Conservation (phyloP, 2,329 filamentous ascomycete species). For the Metarhizium album region DNA sequence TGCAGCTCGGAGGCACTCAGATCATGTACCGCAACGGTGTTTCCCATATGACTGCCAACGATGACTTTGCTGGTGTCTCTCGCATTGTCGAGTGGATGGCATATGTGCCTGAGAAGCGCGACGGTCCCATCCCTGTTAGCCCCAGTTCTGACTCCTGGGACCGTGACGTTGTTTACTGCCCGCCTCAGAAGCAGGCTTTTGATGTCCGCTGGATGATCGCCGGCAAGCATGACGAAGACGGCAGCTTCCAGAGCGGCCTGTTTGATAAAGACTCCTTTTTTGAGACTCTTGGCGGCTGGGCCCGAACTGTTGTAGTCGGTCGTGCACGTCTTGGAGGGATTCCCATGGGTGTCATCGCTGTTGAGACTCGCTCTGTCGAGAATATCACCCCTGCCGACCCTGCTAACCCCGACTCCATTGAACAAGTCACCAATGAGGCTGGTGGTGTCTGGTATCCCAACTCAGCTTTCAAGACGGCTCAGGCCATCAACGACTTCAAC, state of each 20-base stretch:
- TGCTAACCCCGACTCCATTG: conserved; percentile 95
- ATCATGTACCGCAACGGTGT: conserved; percentile 99
- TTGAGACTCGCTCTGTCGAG: conserved; percentile 92
- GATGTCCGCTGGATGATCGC: conserved; percentile 91
- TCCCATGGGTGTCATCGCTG: conserved; percentile 94
- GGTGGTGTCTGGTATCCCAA: conserved; percentile 99
- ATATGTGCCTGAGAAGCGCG: conserved; percentile 92
- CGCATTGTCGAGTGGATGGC: conserved; percentile 99
- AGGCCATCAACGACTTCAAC: conserved; percentile 99
- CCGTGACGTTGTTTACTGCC: conserved; percentile 78
- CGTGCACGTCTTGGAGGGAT: conserved; percentile 95
- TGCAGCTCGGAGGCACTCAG: conserved; percentile 98
- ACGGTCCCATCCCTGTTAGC: conserved; percentile 83
- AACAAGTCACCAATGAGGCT: conserved; percentile 88
- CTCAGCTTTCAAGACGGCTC: conserved; percentile 98
- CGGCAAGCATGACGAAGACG: conserved; percentile 68
- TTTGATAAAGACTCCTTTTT: conserved; percentile 97
- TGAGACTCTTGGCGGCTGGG: conserved; percentile 94
- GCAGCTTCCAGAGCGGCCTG: conserved; percentile 68
- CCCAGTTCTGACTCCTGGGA: conserved; percentile 83
- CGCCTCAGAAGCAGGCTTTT: conserved; percentile 72
- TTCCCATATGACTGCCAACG: conserved; percentile 94
- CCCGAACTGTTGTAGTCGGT: conserved; percentile 89
- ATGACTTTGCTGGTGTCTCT: conserved; percentile 95
- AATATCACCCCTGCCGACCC: conserved; percentile 95